Conservation (phyloP, 148 eudicot genomes). For the Vaccinium corymbosum region DNA sequence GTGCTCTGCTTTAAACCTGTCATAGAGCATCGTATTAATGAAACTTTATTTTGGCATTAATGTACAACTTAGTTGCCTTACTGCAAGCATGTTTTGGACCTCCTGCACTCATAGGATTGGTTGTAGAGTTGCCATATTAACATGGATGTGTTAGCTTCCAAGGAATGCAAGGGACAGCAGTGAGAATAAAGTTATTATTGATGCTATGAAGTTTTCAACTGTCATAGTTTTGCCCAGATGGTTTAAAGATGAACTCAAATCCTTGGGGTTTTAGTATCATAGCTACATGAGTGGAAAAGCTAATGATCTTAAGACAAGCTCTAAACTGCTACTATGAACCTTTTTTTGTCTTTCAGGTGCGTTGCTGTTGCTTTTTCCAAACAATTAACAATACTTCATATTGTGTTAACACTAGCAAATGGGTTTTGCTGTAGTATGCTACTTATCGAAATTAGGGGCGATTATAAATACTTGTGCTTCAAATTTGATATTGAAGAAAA, state of each 20-base stretch:
- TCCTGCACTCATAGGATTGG: not conserved
- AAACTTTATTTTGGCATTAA: not conserved
- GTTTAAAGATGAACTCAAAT: not conserved
- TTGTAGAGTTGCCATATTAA: not conserved
- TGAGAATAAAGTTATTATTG: not conserved
- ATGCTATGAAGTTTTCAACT: not conserved
- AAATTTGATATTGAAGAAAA: not conserved
- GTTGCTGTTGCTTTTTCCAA: not conserved
- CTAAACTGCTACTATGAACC: not conserved
- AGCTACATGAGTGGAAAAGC: no score
- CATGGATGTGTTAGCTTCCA: not conserved
- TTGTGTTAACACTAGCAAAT: not conserved
- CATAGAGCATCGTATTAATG: not conserved
- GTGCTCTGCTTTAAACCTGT: slow-evolving; percentile 32
- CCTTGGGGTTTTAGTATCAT: not conserved
- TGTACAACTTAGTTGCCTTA: not conserved
- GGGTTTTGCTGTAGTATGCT: not conserved
- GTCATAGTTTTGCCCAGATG: not conserved
- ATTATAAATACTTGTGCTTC: not conserved
- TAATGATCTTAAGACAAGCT: not conserved
- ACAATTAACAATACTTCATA: not conserved
- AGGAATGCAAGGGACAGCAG: not conserved
- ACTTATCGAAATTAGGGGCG: not conserved
- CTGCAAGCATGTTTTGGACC: not conserved
- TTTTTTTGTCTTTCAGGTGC: not conserved